Evolutionary conservation across 352 stramenopile species (phyloP).

Genomic region (Phytophthora foliorum): DNA sequence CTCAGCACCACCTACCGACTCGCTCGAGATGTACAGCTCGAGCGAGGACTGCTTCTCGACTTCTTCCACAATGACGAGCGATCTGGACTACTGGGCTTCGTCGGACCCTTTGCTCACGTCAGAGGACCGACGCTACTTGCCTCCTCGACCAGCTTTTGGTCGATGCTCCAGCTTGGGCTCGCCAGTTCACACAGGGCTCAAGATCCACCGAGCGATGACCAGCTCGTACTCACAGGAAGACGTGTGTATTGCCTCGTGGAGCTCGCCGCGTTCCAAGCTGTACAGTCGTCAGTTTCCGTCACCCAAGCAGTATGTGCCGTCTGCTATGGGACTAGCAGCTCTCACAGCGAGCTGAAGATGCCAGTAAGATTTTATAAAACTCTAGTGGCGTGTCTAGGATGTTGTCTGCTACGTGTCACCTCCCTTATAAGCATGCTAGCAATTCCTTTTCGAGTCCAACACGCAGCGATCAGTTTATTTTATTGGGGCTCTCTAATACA

Average conservation of each 20-base stretch:
- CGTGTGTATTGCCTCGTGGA: conserved; percentile 11
- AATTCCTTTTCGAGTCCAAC: conserved; percentile 11
- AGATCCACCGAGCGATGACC: conserved; percentile 33
- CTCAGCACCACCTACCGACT: conserved; percentile 14
- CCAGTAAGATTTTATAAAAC: neutral
- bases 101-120: conserved; percentile 31
- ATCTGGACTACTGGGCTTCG: conserved; percentile 57
- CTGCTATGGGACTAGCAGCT: conserved; percentile 21
- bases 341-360: conserved; percentile 26
- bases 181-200: conserved; percentile 16
- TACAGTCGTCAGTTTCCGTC: conserved; percentile 17
- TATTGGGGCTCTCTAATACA: conserved; percentile 39
- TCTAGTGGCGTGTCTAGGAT: conserved; percentile 22
- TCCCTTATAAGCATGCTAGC: conserved; percentile 26
- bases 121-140: conserved; percentile 28
- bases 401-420: conserved; percentile 20
- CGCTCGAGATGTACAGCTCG: conserved; percentile 36
- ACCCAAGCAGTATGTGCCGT: conserved; percentile 19
- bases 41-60: conserved; percentile 44
- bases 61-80: conserved; percentile 47
- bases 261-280: conserved; percentile 23
- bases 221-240: conserved; percentile 27
- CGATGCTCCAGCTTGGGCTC: conserved; percentile 33
- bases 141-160: conserved; percentile 11
- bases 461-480: conserved; percentile 30